Evolutionary conservation across 192 early-diverging fungal species (phyloP).

Genomic region (Physocladia obscura): DNA sequence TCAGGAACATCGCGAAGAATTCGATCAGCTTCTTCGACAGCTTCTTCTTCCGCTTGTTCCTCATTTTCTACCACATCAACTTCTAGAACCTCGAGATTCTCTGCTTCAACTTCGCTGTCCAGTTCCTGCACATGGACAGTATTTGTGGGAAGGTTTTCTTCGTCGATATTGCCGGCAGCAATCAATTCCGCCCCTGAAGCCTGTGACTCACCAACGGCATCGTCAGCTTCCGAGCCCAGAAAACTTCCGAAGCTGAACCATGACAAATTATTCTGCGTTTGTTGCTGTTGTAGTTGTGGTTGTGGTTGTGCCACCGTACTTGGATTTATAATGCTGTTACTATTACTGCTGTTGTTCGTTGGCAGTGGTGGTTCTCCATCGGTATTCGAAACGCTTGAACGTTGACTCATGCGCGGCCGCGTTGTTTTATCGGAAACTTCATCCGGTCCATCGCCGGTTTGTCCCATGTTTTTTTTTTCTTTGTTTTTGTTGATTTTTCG

Average conservation of each 20-base stretch:
- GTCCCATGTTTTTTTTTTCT: too few relatives aligned
- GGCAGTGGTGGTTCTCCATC: too few relatives aligned
- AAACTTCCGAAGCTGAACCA: neutral
- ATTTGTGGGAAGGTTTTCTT: neutral
- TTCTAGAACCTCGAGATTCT: slow-evolving; percentile 3
- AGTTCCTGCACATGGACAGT: slow-evolving; percentile 8
- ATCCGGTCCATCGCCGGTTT: too few relatives aligned
- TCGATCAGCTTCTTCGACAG: slow-evolving; percentile 19
- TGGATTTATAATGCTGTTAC: neutral
- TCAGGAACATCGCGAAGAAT: slow-evolving; percentile 8
- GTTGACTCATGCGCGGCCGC: too few relatives aligned
- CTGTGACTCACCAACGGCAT: neutral
- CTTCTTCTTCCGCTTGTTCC: slow-evolving; percentile 14
- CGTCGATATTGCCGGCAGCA: neutral
- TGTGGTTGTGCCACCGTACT: neutral
- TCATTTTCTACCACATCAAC: slow-evolving; percentile 4
- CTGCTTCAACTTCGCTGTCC: too few relatives aligned
- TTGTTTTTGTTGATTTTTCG: too few relatives aligned
- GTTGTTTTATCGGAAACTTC: too few relatives aligned
- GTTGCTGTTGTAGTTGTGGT: neutral
- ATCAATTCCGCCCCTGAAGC: neutral
- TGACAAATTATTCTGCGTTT: neutral
- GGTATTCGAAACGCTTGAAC: too few relatives aligned
- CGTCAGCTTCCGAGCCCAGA: neutral
- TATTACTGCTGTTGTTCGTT: neutral